Conservation (phyloP, 1,284 basidiomycete genomes). For the Trametes sp. region DNA sequence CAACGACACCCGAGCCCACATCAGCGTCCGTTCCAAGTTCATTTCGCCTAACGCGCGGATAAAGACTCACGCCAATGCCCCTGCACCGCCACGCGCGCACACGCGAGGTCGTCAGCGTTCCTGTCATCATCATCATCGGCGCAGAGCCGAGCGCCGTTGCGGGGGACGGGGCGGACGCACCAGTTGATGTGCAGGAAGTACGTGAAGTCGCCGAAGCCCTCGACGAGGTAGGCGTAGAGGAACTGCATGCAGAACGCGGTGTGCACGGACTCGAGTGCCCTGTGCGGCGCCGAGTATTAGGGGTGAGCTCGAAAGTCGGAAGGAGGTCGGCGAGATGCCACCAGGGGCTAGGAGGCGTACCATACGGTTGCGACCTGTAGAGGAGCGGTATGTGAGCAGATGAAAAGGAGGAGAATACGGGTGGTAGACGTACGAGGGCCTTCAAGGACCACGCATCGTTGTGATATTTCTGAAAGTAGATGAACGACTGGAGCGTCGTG, state of each 20-base stretch:
- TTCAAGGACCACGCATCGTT: slow-evolving; percentile 5
- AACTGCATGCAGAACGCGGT: slow-evolving; percentile 31
- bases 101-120: neutral
- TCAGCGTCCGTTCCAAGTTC: slow-evolving; percentile 10
- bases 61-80: slow-evolving; percentile 17
- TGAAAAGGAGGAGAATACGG: neutral
- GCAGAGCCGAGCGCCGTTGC: neutral
- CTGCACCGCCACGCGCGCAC: slow-evolving; percentile 14
- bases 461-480: slow-evolving; percentile 22
- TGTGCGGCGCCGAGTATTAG: neutral
- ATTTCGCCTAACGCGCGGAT: slow-evolving; percentile 4
- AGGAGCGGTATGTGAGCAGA: too few species aligned
- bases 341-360: too few species aligned
- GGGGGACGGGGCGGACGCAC: slow-evolving; percentile 17
- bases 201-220: slow-evolving; percentile 20
- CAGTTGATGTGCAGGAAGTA: slow-evolving; percentile 21
- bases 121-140: too few species aligned
- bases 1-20: neutral
- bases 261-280: slow-evolving; percentile 28
- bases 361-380: slow-evolving; percentile 13
- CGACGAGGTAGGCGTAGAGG: slow-evolving; percentile 27
- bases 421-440: slow-evolving; percentile 1
- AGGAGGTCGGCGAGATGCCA: neutral
- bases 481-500: slow-evolving; percentile 18
- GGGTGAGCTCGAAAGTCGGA: neutral